Evolutionary conservation across 768 basidiomycete genomes (phyloP), one percentile per base, ranked within the genome.

Genomic region (Boletus insuetus): DNA sequence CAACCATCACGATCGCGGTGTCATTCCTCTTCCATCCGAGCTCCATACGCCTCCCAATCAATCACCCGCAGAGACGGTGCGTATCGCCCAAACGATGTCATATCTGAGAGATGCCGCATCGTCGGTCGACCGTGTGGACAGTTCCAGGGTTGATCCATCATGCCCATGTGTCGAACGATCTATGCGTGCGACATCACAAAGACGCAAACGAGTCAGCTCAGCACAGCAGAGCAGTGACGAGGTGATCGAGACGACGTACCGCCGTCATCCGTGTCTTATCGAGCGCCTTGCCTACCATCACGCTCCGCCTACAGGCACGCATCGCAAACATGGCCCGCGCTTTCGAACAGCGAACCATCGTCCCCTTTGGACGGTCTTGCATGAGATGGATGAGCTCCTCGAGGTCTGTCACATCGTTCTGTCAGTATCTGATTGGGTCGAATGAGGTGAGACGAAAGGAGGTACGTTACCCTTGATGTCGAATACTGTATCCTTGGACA

Each of bases 271-370:
- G 91, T 16, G 75, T 70, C 55, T 72, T 76, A 37, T 80, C 93
- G 56, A 98, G 76, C 12, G 94, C 78, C 75, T 83, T 91, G 4
- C 97, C 95, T 42, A 98, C 79, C 97, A 98, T 99, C 40, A 97
- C 86, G 70, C 94, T 98, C 75, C 91, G 94, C 59, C 96, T 71
- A 72, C 97, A 99, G 0, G 97, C 97, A 35, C 95, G 82, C 82
- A 87, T 91, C 0, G 97, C 97, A 66, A 99, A 98, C 95, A 99
- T 98, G 6, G 86, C 79, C 16, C 94, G 82, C 16, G 91, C 93
- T 70, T 98, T 98, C 16, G 89, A 88, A 66, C 94, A 97, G 20
- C 97, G 80, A 0, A 97, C 91, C 82, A 93, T 89, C 63, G 87
- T 83, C 3, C 91, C 90, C 0, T 77, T 70, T 0, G 93, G 86